A percentile compares a stretch with the other conserved stretches of the same genome.
Evolutionary conservation across 2,329 filamentous ascomycete species (phyloP).

Genomic region (Pestalotiopsis sp.): DNA sequence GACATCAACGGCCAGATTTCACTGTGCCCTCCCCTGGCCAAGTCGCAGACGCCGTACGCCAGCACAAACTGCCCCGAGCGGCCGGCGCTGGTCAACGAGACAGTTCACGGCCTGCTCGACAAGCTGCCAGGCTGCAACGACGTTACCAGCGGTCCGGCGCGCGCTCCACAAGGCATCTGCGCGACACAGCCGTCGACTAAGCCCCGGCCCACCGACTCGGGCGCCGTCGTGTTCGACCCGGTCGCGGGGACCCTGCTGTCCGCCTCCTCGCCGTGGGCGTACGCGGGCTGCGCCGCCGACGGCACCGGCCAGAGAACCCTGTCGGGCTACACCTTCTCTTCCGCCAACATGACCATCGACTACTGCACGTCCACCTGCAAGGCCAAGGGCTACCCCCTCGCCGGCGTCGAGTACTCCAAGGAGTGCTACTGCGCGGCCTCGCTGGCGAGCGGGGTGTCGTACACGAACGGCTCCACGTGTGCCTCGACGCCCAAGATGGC

Average conservation of each 20-base stretch:
- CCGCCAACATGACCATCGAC: slow-evolving; percentile 19
- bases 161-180: slow-evolving; percentile 15
- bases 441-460: slow-evolving; percentile 28
- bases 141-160: slow-evolving; percentile 29
- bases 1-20: background rate
- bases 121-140: slow-evolving; percentile 56
- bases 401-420: slow-evolving; percentile 18
- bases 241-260: slow-evolving; percentile 11
- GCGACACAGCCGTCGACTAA: slow-evolving; percentile 5
- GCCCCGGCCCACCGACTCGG: background rate
- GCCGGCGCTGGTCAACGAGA: slow-evolving; percentile 42
- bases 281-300: slow-evolving; percentile 49
- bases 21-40: slow-evolving; percentile 4
- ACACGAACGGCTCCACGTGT: slow-evolving; percentile 32
- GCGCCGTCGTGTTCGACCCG: slow-evolving; percentile 13
- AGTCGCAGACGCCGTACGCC: slow-evolving; percentile 35
- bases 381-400: slow-evolving; percentile 13
- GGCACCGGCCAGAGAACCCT: slow-evolving; percentile 22
- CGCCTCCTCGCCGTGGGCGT: slow-evolving; percentile 37
- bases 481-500: slow-evolving; percentile 25
- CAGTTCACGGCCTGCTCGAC: slow-evolving; percentile 41
- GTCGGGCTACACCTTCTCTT: slow-evolving; percentile 11
- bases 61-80: slow-evolving; percentile 45
- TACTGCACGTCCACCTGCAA: slow-evolving; percentile 15
- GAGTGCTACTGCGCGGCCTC: slow-evolving; percentile 25